A percentile compares a stretch with the other conserved stretches of the same genome.
phyloP scores from a whole-genome alignment of 2,329 filamentous ascomycete species.

The Cladophialophora carrionii region DNA sequence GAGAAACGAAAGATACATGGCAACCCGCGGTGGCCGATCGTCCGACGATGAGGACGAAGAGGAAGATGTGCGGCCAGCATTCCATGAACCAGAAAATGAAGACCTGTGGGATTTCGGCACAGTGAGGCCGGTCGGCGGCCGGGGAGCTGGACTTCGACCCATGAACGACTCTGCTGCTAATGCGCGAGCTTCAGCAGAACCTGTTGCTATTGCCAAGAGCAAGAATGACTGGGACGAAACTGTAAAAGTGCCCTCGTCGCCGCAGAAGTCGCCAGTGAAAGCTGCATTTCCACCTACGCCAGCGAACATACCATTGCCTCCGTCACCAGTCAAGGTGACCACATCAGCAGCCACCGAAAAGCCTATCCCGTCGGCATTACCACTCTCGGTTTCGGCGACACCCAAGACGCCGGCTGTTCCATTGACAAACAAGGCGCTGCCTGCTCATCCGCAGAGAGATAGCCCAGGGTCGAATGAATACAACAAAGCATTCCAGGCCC shows the following conservation, averaged over 20 bases:
- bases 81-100: constrained; percentile 65
- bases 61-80: constrained; percentile 44
- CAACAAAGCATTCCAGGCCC: constrained; percentile 48
- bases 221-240: constrained; percentile 44
- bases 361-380: background rate
- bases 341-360: constrained; percentile 52
- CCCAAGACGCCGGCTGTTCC: constrained; percentile 53
- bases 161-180: constrained; percentile 85
- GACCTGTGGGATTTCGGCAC: constrained; percentile 99
- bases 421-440: constrained; percentile 47
- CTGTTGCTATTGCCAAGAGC: constrained; percentile 46
- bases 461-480: constrained; percentile 48
- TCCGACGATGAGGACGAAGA: constrained; percentile 68
- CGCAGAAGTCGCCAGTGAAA: constrained; percentile 62
- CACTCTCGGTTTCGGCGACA: constrained; percentile 38
- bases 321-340: constrained; percentile 61
- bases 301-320: constrained; percentile 63
- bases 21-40: constrained; percentile 72
- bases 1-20: constrained; percentile 82
- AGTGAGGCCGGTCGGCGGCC: constrained; percentile 75
- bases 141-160: constrained; percentile 65
- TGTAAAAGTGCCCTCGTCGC: constrained; percentile 56
- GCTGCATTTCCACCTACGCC: constrained; percentile 57
- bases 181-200: constrained; percentile 63
- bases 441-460: constrained; percentile 40